Evolutionary conservation across 768 basidiomycete species (phyloP), one percentile per base, ranked within the genome.

Genomic region (Suillus brevipes): DNA sequence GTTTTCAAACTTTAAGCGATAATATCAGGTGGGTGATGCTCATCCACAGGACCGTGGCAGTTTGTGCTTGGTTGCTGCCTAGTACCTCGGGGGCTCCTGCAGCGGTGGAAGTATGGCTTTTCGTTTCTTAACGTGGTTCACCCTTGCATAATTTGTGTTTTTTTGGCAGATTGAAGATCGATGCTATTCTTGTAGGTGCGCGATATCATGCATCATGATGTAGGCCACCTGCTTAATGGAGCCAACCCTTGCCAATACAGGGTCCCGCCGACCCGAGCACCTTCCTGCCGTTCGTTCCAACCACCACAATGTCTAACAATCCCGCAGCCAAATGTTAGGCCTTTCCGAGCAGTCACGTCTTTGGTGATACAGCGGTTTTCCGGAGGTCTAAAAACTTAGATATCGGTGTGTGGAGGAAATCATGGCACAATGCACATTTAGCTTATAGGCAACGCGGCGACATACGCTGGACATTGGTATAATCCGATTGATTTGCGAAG

Each of bases 241-340:
- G 16, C 64, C 61, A 72, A 79, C 47, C 61, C 74, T 8, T 88
- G 87, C 65, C 79, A 82, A 67, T 88, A 87, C 70, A 88, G 78
- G 72, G 78, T 49, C 78, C 78, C 3, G 72, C 75, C 38, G 78
- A 79, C 55, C 75, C 78, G 12, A 75, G 71, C 23, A 78, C 77
- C 49, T 78, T 78, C 71, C 78, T 78, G 18, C 68, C 75, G 2
- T 64, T 66, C 56, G 36, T 64, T 14, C 47, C 52, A 12, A 67
- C 59, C 8, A 49, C 13, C 40, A 4, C n/a, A n/a, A 61, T 68
- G 8, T 65, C 64, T 3, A 60, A 37, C 9, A 66, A 65, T 5
- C 3, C 50, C 43, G 6, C 47, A 37, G 4, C 61, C n/a, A 58
- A 55, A n/a, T 66, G 69, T 43, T 37, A 53, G n/a, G 23, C 45